Evolutionary conservation across 192 early-diverging fungal species (phyloP), one percentile per base, ranked within the genome.

Genomic region (Podila verticillata): DNA sequence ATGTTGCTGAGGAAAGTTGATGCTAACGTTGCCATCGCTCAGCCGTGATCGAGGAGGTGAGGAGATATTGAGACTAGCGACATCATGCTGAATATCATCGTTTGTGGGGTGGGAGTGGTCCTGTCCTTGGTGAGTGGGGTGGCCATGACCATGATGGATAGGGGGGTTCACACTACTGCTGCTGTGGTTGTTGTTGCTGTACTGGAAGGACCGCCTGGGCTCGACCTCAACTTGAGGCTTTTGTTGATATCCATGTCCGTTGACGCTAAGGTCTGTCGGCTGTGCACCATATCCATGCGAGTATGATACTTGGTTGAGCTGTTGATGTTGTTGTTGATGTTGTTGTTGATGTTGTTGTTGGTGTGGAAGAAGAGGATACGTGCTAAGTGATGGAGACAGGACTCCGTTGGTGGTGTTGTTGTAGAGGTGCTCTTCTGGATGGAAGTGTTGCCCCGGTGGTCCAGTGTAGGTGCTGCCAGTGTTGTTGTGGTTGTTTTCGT

Each of bases 1-100:
- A 20, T 69, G 39, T 34, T 67, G 65, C 24, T 78, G 63, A 24
- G 36, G 69, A 29, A n/a, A 30, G 39, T n/a, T 60, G 22, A 51
- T 32, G 24, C 29, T 35, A 39, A 34, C 8, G 35, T 39, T 67
- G 26, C 72, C 77, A 32, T 72, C 36, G 51, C 51, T 54, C 8
- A 26, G 57, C 44, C 77, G 58, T 64, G 49, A 44, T 58, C 77
- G 64, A 58, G 66, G 70, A 49, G 77, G 77, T 7, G 77, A 80
- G n/a, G 77, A 66, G 30, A 80, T 80, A 35, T 68, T 72, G 61
- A 80, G 77, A 47, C 56, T 80, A 24, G 77, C 71, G 7, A 72
- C 77, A 29, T 80, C 70, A 10, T 72, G 63, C 17, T 80, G 77
- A 32, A 80, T 67, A 60, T 72, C 77, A 19, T 48, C 44, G 32